Base-by-base conservation (phyloP, 1,284 basidiomycete species). In the Wallemia hederae region DNA sequence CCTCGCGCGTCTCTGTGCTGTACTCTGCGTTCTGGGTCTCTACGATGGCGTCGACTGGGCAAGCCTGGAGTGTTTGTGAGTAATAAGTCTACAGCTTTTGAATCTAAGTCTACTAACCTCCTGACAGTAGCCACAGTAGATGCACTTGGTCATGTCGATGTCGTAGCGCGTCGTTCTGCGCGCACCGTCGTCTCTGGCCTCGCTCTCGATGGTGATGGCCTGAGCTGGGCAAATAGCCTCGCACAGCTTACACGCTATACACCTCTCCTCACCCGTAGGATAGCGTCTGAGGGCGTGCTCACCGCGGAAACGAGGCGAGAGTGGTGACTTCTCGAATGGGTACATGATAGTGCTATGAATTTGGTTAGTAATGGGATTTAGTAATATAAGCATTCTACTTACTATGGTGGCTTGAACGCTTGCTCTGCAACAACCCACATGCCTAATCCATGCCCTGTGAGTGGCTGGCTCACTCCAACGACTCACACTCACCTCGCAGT, bases 341-440 rank as follows among this genome's bases (percentile, higher is more conserved):
- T 88, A 89, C 82, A 85, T 69, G 26, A 69, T 69, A 65, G 27
- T 58, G 27, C 9, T 17, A 27, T 9, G 55, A 26, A 27, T 19
- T 19, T 24, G 57, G 17, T 60, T 60, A 49, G 58, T 28, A n/a
- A 39, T 39, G 33, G 24, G 17, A 55, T 15, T 24, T n/a, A 22
- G 17, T 19, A 27, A 31, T 25, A 39, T 5, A 49, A 60, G 27
- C 74, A 77, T 76, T 76, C 94, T 76, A 98, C 98, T 55, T 92
- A 98, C 74, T 97, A 98, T 29, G 92, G 92, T 57, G 87, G 87
- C 62, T 89, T 80, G 79, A 92, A 94, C 75, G 94, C 89, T 71
- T 97, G 86, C 73, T 97, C 94, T 65, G 97, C 68, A n/a, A 97
- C 90, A 70, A 99, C 83, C 89, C 91, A 96, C 87, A 97, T 92